Evolutionary conservation across 2,329 filamentous ascomycete species (phyloP), one percentile per base, ranked within the genome.

Genomic region (Coniochaeta prunicola): DNA sequence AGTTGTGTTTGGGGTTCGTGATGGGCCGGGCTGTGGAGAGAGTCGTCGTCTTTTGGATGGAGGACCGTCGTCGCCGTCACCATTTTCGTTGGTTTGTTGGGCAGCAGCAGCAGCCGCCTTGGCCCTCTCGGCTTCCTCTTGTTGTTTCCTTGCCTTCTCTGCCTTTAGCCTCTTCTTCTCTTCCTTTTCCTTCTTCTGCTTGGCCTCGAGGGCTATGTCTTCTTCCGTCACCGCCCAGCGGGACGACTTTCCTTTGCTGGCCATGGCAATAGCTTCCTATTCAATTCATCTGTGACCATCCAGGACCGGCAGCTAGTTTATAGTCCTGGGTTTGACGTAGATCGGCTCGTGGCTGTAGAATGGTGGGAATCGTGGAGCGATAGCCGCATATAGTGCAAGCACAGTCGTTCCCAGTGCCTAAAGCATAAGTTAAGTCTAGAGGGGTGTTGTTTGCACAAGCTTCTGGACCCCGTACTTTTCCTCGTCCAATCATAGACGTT

Each of bases 171-270:
- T 87, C 74, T 89, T 91, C 80, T 94, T 96, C 68, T 92, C 89
- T 74, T 96, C 91, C 75, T 93, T 97, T 70, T 94, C 90, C 62
- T 80, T 83, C 73, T 89, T 93, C 58, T 86, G 80, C 68, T 86
- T 85, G 21, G 86, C 86, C 60, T 90, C 87, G 45, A 88, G 80
- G 48, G 85, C 89, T 24, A 85, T 85, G 70, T 97, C 92, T 65
- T 92, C 90, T 66, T 90, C 90, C 53, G 89, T 86, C 68, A 92
- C 84, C 64, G 90, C 91, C 94, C 94, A 99, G 73, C 93, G 86
- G 56, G 93, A 97, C 56, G 93, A 97, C 70, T 84, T 86, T 58
- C 74, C 71, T 69, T 79, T 81, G 67, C 77, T 77, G 54, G 85
- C 80, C 85, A 89, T 89, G 53, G 15, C 42, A 54, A 21, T 28